These are phyloP conservation scores for Tubosaeta sp. DNA, from an alignment of 768 basidiomycete species.

Conservation along the genomic window DNA sequence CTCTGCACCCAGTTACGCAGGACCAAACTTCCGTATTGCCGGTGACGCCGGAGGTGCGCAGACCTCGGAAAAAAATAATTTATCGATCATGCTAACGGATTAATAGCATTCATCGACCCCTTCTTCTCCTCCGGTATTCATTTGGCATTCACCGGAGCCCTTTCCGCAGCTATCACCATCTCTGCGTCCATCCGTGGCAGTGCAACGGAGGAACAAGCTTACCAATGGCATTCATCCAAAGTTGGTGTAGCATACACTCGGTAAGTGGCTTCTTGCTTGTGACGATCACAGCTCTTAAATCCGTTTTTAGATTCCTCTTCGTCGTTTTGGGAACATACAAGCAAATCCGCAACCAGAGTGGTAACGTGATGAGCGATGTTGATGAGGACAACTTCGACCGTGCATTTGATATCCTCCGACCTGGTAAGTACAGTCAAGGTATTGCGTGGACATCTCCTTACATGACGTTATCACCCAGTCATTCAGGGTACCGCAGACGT, in stretches of 20 bases:
- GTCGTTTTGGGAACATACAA: slow-evolving; percentile 6
- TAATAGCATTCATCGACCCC: slow-evolving; percentile 1
- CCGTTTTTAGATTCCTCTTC: background rate
- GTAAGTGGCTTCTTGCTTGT: background rate
- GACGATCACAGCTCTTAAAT: background rate
- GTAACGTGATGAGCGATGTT: slow-evolving; percentile 7
- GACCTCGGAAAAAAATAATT: background rate
- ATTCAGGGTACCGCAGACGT: background rate
- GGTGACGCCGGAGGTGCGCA: background rate
- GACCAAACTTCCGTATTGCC: background rate
- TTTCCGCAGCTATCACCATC: background rate
- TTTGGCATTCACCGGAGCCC: background rate
- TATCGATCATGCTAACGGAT: background rate
- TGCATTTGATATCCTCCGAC: background rate
- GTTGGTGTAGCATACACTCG: slow-evolving; percentile 6
- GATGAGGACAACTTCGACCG: slow-evolving; percentile 11
- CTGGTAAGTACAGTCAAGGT: background rate
- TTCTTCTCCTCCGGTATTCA: slow-evolving; percentile 1
- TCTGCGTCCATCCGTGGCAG: background rate
- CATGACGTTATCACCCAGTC: background rate
- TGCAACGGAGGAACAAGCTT: background rate
- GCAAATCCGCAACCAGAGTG: slow-evolving; percentile 8
- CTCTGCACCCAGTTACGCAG: background rate
- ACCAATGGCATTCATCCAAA: slow-evolving; percentile 9
- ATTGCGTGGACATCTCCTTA: background rate